Evolutionary conservation across 2,329 filamentous ascomycete species (phyloP), one percentile per base, ranked within the genome.

Genomic region (Aspergillus caelatus): DNA sequence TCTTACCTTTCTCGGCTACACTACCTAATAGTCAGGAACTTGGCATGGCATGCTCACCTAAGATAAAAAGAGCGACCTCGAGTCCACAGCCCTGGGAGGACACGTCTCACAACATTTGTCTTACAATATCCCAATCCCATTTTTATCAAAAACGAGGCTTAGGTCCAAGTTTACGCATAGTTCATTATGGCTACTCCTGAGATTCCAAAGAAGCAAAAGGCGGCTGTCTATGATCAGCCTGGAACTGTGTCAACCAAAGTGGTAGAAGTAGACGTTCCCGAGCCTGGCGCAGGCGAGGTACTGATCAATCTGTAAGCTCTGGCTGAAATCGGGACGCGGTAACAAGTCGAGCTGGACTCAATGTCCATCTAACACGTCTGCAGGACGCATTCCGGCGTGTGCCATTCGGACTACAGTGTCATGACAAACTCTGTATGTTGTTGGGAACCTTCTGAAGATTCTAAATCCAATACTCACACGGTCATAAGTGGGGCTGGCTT

Each of bases 161-260:
- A 46, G 11, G 11, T 34, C n/a, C n/a, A 46, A 46, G 10, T 30
- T 32, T 23, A 52, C 48, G 12, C 26, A 32, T 21, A 11, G 16
- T 52, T 50, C 61, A 72, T 52, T 8, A 80, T 80, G 78, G 67
- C 74, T 62, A 67, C 68, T n/a, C 68, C 77, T 41, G 77, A 81
- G 36, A 79, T 85, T 28, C 83, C 88, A 5, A 82, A 84, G 70
- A 88, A 84, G 65, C 85, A 89, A 75, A 90, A 89, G 77, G 88
- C 87, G 43, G 76, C 79, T 62, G 79, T 91, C 62, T 91, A 89
- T 71, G 88, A 90, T 77, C 84, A 88, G 71, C 88, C 88, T 0
- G 88, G 88, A 56, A 83, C 81, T 3, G 82, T 90, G 64, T 89
- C 87, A 2, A 89, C 87, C 9, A 88, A 89, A 74, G 78, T 90